Conservation (phyloP, 2,329 filamentous ascomycete genomes). For the Fusarium succisae region DNA sequence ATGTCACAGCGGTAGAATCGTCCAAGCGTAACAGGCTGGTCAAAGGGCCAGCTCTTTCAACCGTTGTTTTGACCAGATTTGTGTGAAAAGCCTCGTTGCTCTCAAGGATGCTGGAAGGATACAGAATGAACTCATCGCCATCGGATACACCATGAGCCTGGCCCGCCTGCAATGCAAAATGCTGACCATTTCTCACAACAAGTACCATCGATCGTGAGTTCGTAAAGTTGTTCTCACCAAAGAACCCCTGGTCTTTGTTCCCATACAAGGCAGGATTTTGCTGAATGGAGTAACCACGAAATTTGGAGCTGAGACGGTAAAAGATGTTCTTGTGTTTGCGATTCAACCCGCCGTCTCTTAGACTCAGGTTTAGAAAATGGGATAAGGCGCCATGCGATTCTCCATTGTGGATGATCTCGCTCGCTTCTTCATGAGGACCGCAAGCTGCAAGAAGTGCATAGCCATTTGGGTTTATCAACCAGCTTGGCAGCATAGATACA, state of each 20-base stretch:
- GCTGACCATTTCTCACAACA: neutral
- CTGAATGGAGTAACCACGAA: neutral
- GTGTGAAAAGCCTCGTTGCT: neutral
- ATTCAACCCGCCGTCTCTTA: neutral
- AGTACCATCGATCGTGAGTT: neutral
- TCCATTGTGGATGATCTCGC: neutral
- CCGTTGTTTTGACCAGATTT: neutral
- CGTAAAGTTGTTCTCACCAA: neutral
- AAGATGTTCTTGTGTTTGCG: conserved; percentile 4
- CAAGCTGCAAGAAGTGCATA: conserved; percentile 21
- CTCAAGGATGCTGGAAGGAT: neutral
- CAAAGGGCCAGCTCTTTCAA: neutral
- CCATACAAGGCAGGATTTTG: conserved; percentile 14
- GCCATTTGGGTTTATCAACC: conserved; percentile 10
- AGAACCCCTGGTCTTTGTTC: conserved; percentile 25
- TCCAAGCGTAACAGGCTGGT: neutral
- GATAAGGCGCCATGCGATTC: neutral
- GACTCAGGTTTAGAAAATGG: neutral
- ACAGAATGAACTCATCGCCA: conserved; percentile 10
- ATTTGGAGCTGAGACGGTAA: neutral
- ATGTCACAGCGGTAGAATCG: rapidly evolving
- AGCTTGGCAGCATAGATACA: neutral
- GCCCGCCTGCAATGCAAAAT: neutral
- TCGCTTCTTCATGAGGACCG: conserved; percentile 6
- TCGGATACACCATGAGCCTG: conserved; percentile 7